Conservation (phyloP, 768 basidiomycete genomes). For the Tephrocybe rancida region DNA sequence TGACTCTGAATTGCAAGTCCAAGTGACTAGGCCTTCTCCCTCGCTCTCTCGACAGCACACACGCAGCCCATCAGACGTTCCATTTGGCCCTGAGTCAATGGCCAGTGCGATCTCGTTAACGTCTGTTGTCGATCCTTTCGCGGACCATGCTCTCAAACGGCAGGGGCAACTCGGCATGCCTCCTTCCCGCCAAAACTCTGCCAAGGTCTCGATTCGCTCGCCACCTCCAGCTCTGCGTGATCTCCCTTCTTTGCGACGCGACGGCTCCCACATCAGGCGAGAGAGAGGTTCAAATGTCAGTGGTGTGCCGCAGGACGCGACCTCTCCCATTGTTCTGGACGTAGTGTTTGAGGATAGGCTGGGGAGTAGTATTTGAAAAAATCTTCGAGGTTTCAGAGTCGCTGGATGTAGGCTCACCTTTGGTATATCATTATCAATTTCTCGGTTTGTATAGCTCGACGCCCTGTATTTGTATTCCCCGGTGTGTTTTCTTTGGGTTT, state of each 20-base stretch:
- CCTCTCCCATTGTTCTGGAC: background rate
- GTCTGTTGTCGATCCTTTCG: conserved; percentile 25
- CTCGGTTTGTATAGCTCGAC: too few relatives aligned
- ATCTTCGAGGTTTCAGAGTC: too few relatives aligned
- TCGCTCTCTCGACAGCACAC: conserved; percentile 25
- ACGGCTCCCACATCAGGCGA: conserved; percentile 1
- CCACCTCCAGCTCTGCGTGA: conserved; percentile 15
- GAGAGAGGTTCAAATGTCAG: background rate
- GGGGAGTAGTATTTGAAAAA: too few relatives aligned
- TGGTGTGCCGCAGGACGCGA: conserved; percentile 5
- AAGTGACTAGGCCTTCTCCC: too few relatives aligned
- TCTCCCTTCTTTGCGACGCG: conserved; percentile 25
- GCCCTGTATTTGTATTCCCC: too few relatives aligned
- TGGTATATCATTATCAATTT: too few relatives aligned
- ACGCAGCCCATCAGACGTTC: conserved; percentile 32
- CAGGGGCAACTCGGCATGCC: conserved; percentile 17
- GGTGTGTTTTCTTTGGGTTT: too few relatives aligned
- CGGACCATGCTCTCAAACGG: conserved; percentile 3
- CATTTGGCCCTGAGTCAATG: conserved; percentile 27
- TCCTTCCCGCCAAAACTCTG: conserved; percentile 2
- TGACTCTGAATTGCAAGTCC: too few relatives aligned
- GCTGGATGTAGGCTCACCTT: too few relatives aligned
- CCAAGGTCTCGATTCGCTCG: background rate
- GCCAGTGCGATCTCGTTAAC: conserved; percentile 25
- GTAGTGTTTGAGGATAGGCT: background rate